Evolutionary conservation across 108 stramenopile species (phyloP).

Genomic region (Nitzschia putrida): DNA sequence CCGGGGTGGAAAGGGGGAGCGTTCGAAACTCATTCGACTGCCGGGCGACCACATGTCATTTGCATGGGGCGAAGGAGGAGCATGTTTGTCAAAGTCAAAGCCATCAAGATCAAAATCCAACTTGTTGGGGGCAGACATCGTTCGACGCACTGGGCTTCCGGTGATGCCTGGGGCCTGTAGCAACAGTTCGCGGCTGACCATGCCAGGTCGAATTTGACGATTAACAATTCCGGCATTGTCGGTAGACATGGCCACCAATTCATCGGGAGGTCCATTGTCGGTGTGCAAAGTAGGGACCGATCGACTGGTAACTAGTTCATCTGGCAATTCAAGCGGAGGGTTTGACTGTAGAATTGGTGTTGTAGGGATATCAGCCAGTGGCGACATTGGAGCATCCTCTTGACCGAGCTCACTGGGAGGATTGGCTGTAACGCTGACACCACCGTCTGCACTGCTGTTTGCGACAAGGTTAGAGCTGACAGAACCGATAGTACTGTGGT

Average conservation of each 20-base stretch:
- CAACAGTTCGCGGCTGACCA: slow-evolving; percentile 10
- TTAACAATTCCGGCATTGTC: slow-evolving; percentile 38
- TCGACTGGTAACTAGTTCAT: background rate
- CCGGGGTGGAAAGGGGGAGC: slow-evolving; percentile 12
- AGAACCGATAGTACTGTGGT: slow-evolving; percentile 26
- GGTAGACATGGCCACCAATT: slow-evolving; percentile 4
- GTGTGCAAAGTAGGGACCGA: background rate
- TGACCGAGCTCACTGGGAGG: slow-evolving; percentile 49
- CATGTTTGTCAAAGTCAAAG: slow-evolving; percentile 60
- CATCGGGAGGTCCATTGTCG: background rate
- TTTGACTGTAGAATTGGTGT: background rate
- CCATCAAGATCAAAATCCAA: slow-evolving; percentile 37
- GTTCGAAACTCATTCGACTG: slow-evolving; percentile 9
- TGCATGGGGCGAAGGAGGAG: slow-evolving; percentile 19
- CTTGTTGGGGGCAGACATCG: slow-evolving; percentile 21
- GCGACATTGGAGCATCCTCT: slow-evolving; percentile 19
- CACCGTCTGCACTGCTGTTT: slow-evolving; percentile 28
- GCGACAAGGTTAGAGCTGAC: slow-evolving; percentile 25
- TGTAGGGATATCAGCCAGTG: background rate
- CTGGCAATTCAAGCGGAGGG: background rate
- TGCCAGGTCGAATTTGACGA: slow-evolving; percentile 46
- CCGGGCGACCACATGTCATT: slow-evolving; percentile 39
- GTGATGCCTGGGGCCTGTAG: background rate
- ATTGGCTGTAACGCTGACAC: slow-evolving; percentile 46
- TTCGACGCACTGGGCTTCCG: slow-evolving; percentile 6